Conservation (phyloP, 192 early-diverging fungal species). For the Coemansia javaensis region DNA sequence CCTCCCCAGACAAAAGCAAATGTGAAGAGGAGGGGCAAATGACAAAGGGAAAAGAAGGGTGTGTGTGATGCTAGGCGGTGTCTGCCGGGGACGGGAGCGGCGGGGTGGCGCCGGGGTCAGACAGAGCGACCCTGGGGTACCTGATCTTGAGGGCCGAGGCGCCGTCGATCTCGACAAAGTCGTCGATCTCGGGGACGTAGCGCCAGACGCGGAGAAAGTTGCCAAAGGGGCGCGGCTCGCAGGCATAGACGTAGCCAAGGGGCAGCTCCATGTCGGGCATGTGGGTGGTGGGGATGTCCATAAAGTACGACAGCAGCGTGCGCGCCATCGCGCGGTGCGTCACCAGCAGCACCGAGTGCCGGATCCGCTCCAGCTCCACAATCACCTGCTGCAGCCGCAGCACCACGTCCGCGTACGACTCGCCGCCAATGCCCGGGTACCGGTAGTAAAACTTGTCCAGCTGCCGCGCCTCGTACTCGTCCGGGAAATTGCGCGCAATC, state of each 20-base stretch:
- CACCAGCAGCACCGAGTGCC: slow-evolving; percentile 77
- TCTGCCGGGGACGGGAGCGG: slow-evolving; percentile 46
- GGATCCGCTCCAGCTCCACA: slow-evolving; percentile 93
- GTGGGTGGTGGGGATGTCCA: slow-evolving; percentile 74
- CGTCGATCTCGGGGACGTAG: slow-evolving; percentile 19
- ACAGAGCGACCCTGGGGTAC: slow-evolving; percentile 20
- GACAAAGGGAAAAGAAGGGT: too few species aligned
- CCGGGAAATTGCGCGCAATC: slow-evolving; percentile 73
- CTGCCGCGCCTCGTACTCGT: slow-evolving; percentile 74
- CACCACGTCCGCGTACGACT: slow-evolving; percentile 91
- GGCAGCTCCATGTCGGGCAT: slow-evolving; percentile 80
- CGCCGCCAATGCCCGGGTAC: slow-evolving; percentile 94
- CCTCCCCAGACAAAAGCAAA: slow-evolving; percentile 1
- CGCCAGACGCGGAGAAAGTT: slow-evolving; percentile 47
- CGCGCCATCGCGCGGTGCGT: slow-evolving; percentile 90
- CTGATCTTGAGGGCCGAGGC: slow-evolving; percentile 34
- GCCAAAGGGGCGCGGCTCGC: slow-evolving; percentile 83
- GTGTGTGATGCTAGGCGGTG: slow-evolving; percentile 21
- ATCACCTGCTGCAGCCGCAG: slow-evolving; percentile 89
- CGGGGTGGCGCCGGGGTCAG: slow-evolving; percentile 6
- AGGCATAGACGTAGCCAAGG: slow-evolving; percentile 73
- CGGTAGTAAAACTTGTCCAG: slow-evolving; percentile 88
- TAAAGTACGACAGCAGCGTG: slow-evolving; percentile 85
- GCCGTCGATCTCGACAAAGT: slow-evolving; percentile 40
- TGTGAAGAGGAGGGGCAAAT: too few species aligned